Percentiles rank a stretch among this genome's conserved stretches.
phyloP scores from a whole-genome alignment of 768 basidiomycete genomes.

The Agaricus bisporus region DNA sequence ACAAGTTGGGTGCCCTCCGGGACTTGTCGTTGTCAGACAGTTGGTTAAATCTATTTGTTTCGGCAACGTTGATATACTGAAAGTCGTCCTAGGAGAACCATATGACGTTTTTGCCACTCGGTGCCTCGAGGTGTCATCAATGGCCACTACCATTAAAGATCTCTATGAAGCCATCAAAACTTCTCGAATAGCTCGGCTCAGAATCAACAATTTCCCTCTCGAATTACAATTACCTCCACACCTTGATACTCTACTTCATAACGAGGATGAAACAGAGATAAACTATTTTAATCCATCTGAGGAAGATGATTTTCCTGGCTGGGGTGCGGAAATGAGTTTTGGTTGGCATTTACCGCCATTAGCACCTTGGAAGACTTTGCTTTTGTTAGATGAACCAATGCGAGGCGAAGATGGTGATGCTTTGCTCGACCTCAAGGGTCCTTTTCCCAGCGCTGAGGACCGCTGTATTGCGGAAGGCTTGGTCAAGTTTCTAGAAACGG shows the following conservation, averaged over 20 bases:
- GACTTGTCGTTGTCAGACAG: slow-evolving; percentile 68
- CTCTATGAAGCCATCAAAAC: slow-evolving; percentile 77
- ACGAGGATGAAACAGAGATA: slow-evolving; percentile 50
- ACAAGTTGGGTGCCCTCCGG: slow-evolving; percentile 59
- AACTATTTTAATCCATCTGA: slow-evolving; percentile 46
- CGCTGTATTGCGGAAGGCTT: slow-evolving; percentile 63
- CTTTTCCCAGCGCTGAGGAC: slow-evolving; percentile 60
- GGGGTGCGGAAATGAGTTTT: slow-evolving; percentile 64
- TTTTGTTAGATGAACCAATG: slow-evolving; percentile 54
- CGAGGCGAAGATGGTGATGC: slow-evolving; percentile 47
- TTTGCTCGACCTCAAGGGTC: slow-evolving; percentile 51
- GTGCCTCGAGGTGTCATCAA: slow-evolving; percentile 59
- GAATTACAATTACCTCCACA: slow-evolving; percentile 85
- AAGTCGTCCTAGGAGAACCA: slow-evolving; percentile 42
- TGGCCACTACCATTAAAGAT: slow-evolving; percentile 74
- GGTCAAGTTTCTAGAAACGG: slow-evolving; percentile 68
- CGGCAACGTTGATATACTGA: slow-evolving; percentile 8
- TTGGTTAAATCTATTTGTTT: slow-evolving; percentile 17
- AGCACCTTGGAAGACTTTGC: slow-evolving; percentile 87
- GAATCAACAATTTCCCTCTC: slow-evolving; percentile 71
- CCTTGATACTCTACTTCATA: slow-evolving; percentile 65
- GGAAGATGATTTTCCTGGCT: slow-evolving; percentile 44
- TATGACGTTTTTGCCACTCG: slow-evolving; percentile 50
- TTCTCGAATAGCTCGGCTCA: slow-evolving; percentile 70
- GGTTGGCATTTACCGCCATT: slow-evolving; percentile 73